Evolutionary conservation across 2,329 filamentous ascomycete species (phyloP).

Genomic region (Aspergillus arachidicola): DNA sequence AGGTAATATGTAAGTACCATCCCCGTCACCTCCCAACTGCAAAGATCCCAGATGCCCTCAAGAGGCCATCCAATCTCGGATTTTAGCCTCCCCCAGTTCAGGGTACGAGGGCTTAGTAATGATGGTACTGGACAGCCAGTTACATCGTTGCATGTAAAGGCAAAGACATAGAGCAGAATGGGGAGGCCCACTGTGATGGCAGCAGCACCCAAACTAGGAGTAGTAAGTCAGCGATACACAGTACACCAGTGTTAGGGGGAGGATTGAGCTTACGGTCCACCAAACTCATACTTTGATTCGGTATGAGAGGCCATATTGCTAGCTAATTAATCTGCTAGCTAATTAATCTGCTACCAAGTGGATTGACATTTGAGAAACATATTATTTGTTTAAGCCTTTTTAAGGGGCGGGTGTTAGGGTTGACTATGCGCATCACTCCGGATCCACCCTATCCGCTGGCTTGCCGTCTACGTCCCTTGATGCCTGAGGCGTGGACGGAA

Average conservation of each 20-base stretch:
- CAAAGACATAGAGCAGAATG: slow-evolving; percentile 72
- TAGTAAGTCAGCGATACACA: slow-evolving; percentile 10
- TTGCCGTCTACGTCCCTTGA: not conserved
- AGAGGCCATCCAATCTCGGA: slow-evolving; percentile 75
- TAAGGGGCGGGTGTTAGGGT: not conserved
- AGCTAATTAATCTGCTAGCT: not conserved
- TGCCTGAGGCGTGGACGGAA: slow-evolving; percentile 10
- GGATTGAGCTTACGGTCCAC: slow-evolving; percentile 38
- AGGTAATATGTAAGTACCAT: slow-evolving; percentile 75
- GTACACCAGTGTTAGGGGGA: not conserved
- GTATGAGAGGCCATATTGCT: slow-evolving; percentile 1
- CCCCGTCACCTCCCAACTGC: slow-evolving; percentile 54
- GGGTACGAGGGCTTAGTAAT: slow-evolving; percentile 67
- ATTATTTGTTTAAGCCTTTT: not conserved
- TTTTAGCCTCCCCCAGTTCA: slow-evolving; percentile 71
- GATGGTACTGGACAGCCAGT: slow-evolving; percentile 84
- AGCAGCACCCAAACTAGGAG: slow-evolving; percentile 68
- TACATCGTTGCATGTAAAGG: slow-evolving; percentile 86
- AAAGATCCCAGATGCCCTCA: slow-evolving; percentile 66
- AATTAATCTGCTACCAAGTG: not conserved
- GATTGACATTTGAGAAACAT: not conserved
- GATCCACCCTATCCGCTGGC: not conserved
- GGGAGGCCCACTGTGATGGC: slow-evolving; percentile 78
- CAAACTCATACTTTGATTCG: slow-evolving; percentile 39
- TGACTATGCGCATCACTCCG: not conserved